phyloP scores from a whole-genome alignment of 495 filamentous ascomycete genomes.

The Usnea hakonensis region DNA sequence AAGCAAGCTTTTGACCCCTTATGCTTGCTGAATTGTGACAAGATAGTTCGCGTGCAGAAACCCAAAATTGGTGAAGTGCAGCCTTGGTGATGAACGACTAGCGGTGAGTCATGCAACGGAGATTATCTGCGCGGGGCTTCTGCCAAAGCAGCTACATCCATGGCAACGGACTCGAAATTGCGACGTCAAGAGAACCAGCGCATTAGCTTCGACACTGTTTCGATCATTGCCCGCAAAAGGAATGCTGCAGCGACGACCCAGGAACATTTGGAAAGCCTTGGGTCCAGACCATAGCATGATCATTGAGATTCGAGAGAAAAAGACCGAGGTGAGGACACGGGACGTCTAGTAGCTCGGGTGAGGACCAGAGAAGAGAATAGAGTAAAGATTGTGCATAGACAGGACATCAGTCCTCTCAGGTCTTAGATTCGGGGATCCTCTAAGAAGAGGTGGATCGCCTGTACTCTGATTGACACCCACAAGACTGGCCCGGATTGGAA shows the following conservation, averaged over 20 bases:
- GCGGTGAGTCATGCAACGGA: neutral
- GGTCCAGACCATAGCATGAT: neutral
- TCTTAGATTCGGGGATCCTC: too few species aligned
- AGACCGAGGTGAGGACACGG: neutral
- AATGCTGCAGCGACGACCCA: neutral
- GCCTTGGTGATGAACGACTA: constrained; percentile 12
- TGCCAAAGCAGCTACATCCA: neutral
- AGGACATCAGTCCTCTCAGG: too few species aligned
- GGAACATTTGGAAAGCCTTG: neutral
- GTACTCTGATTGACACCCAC: too few species aligned
- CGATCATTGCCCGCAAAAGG: neutral
- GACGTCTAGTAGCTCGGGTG: neutral
- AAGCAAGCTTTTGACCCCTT: constrained; percentile 71
- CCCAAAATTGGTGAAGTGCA: constrained; percentile 20
- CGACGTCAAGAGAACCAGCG: neutral
- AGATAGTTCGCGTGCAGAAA: constrained; percentile 57
- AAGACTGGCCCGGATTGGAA: too few species aligned
- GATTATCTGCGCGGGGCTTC: neutral
- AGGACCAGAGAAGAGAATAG: too few species aligned
- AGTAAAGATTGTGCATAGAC: too few species aligned
- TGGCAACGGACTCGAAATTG: neutral
- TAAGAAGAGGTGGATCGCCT: too few species aligned
- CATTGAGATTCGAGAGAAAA: neutral
- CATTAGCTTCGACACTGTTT: neutral
- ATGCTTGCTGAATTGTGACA: constrained; percentile 73